phyloP scores from a whole-genome alignment of 805 yeast species.

The Myxozyma lipomycoides region DNA sequence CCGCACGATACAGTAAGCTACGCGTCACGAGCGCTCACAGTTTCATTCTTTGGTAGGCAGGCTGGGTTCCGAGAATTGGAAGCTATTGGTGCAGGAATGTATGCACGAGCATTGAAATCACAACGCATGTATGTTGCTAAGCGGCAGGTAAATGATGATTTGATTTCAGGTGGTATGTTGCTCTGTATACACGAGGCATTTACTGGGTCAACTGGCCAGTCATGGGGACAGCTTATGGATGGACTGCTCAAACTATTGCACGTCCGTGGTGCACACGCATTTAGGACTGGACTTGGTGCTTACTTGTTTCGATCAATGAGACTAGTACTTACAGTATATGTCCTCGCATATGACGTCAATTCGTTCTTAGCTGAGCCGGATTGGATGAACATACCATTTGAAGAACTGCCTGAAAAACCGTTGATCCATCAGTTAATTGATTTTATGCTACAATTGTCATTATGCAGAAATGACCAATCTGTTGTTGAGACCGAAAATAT shows the following conservation, averaged over 20 bases:
- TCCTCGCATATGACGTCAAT: neutral
- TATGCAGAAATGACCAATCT: too few relatives aligned
- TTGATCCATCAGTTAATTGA: constrained; percentile 1
- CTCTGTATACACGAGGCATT: constrained; percentile 2
- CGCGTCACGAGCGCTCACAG: neutral
- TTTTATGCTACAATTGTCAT: neutral
- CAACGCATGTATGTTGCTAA: too few relatives aligned
- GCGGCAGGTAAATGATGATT: neutral
- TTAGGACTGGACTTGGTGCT: constrained; percentile 1
- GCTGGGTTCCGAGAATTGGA: neutral
- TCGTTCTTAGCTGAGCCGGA: constrained; percentile 6
- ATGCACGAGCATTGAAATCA: neutral
- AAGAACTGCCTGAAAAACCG: neutral
- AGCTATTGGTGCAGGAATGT: neutral
- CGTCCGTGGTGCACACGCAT: constrained; percentile 2
- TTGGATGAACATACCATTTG: constrained; percentile 8
- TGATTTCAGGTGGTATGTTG: neutral
- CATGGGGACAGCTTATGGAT: constrained; percentile 1
- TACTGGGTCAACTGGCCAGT: neutral
- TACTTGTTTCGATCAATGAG: constrained; percentile 1
- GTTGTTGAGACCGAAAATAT: too few relatives aligned
- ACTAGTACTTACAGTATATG: neutral
- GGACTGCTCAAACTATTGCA: neutral
- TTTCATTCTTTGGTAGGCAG: neutral
- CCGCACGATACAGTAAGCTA: neutral